These are phyloP conservation scores for Suillus weaverae DNA, from an alignment of 768 basidiomycete genomes.

Conservation along the genomic window DNA sequence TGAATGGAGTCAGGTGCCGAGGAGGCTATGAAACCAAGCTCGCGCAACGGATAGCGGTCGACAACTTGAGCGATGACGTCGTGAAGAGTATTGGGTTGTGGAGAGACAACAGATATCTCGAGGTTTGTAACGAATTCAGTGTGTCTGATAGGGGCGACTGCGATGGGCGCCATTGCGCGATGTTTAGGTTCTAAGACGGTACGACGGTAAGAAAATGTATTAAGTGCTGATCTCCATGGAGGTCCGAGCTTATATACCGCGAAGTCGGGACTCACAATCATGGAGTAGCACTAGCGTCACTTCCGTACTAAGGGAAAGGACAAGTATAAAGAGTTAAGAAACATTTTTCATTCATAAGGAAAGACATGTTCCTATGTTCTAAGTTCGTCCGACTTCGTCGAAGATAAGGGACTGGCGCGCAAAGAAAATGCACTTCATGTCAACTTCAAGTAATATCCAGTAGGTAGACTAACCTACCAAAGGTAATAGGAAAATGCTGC, in stretches of 20 bases:
- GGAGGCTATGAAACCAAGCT: constrained; percentile 29
- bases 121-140: constrained; percentile 11
- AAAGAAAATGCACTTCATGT: too few species aligned
- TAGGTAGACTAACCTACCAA: too few species aligned
- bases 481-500: too few species aligned
- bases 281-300: neutral
- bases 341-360: too few species aligned
- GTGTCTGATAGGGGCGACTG: constrained; percentile 11
- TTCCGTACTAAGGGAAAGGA: too few species aligned
- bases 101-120: constrained; percentile 1
- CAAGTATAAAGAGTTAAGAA: too few species aligned
- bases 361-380: too few species aligned
- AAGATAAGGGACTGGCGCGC: too few species aligned
- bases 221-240: neutral
- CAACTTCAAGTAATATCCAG: too few species aligned
- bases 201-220: neutral
- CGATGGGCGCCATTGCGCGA: constrained; percentile 17
- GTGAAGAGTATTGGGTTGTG: constrained; percentile 17
- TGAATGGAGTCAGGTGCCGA: constrained; percentile 32
- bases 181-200: neutral
- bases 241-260: neutral
- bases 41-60: constrained; percentile 21
- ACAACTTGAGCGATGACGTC: constrained; percentile 25
- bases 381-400: too few species aligned
- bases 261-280: neutral